These are phyloP conservation scores for Verticillium nonalfalfae DNA, from an alignment of 2,329 filamentous ascomycete genomes.

Conservation along the genomic window DNA sequence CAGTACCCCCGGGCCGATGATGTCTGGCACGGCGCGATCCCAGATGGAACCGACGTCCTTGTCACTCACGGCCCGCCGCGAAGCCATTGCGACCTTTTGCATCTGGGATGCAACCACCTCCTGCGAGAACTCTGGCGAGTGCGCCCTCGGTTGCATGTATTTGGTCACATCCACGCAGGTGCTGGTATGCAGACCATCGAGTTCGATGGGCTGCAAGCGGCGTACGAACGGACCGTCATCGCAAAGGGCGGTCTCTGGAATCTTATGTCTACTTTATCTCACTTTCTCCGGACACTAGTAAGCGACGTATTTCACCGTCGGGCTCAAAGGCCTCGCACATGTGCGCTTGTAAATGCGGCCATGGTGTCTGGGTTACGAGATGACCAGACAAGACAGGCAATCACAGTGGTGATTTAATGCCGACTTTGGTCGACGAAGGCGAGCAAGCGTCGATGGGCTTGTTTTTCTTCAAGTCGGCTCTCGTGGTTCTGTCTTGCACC, in stretches of 20 bases:
- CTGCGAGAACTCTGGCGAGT: constrained; percentile 21
- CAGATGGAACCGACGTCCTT: constrained; percentile 24
- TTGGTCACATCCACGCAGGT: constrained; percentile 29
- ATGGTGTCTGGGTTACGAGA: neutral
- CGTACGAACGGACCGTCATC: constrained; percentile 12
- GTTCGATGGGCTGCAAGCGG: constrained; percentile 20
- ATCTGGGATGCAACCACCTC: constrained; percentile 22
- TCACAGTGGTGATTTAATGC: neutral
- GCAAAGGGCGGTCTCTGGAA: neutral
- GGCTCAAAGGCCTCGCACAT: neutral
- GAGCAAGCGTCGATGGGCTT: no score
- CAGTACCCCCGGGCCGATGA: constrained; percentile 28
- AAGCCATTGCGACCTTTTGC: constrained; percentile 26
- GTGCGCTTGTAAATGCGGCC: neutral
- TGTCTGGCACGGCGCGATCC: constrained; percentile 17
- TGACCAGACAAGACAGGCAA: neutral
- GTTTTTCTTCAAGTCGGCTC: no score
- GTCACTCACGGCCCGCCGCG: constrained; percentile 30
- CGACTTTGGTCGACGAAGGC: neutral
- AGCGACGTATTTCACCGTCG: neutral
- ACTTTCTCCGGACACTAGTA: neutral
- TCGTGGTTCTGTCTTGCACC: no score
- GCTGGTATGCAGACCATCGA: constrained; percentile 21
- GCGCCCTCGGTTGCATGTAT: constrained; percentile 26
- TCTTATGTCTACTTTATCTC: neutral